Percentiles rank a stretch among this genome's conserved stretches.
These are phyloP conservation scores for Candida neerlandica DNA, from an alignment of 1,139 yeast genomes.

Conservation along the genomic window DNA sequence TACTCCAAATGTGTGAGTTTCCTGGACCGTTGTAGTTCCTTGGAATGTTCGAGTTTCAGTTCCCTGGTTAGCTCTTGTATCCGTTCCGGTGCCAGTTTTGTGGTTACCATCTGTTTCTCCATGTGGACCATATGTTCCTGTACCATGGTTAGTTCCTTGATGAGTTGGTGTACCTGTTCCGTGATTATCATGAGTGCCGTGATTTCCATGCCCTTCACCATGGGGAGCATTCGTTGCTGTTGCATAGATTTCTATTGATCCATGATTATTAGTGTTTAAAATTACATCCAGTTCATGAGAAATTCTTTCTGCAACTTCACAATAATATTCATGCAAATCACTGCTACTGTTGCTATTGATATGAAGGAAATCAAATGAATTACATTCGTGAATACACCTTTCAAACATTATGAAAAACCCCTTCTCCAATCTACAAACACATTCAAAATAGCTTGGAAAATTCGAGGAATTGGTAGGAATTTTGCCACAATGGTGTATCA, in stretches of 20 bases:
- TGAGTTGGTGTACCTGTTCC: too few relatives aligned
- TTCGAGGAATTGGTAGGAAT: not conserved
- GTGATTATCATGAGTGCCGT: too few relatives aligned
- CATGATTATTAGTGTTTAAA: not conserved
- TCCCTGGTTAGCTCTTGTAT: not conserved
- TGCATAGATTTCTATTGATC: not conserved
- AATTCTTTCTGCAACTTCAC: slow-evolving; percentile 7
- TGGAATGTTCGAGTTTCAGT: slow-evolving; percentile 1
- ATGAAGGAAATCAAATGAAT: not conserved
- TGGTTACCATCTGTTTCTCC: too few relatives aligned
- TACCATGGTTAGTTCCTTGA: too few relatives aligned
- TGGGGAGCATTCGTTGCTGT: not conserved
- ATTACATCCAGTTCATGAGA: not conserved
- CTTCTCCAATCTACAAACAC: slow-evolving; percentile 9
- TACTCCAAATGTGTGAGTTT: not conserved
- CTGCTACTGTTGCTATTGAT: not conserved
- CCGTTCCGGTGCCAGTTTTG: not conserved
- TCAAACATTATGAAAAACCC: slow-evolving; percentile 7
- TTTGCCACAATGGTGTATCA: slow-evolving; percentile 7
- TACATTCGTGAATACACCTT: slow-evolving; percentile 9
- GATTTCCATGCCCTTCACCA: not conserved
- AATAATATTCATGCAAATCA: slow-evolving; percentile 7
- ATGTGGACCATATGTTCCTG: too few relatives aligned
- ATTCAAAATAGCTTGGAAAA: slow-evolving; percentile 2
- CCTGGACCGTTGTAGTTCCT: not conserved